Percentiles rank a stretch among this genome's conserved stretches.
phyloP scores from a whole-genome alignment of 2,329 filamentous ascomycete species.

The Aspergillus terreus region DNA sequence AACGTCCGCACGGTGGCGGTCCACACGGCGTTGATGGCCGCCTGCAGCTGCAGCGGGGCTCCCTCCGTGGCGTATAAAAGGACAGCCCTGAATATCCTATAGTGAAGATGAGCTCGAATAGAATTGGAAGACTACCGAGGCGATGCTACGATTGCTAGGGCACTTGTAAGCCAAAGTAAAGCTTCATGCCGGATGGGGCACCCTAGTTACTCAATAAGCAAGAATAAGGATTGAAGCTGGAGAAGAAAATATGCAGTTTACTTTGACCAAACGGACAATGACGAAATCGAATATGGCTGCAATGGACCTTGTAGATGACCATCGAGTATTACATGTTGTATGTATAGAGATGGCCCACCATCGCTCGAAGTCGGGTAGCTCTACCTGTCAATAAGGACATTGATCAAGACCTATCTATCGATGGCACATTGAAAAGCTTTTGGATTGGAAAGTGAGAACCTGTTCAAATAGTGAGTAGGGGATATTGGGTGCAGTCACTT shows the following conservation, averaged over 20 bases:
- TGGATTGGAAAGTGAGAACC: too few species aligned
- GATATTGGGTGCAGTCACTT: too few species aligned
- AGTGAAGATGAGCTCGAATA: conserved; percentile 60
- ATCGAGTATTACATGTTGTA: too few species aligned
- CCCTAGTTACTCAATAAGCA: background rate
- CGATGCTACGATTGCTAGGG: conserved; percentile 15
- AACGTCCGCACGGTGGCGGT: conserved; percentile 44
- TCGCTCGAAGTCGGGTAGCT: too few species aligned
- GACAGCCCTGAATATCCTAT: conserved; percentile 59
- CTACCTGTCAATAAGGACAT: too few species aligned
- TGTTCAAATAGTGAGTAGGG: too few species aligned
- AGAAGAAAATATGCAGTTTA: too few species aligned
- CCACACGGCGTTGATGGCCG: conserved; percentile 55
- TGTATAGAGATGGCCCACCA: too few species aligned
- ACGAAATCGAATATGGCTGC: background rate
- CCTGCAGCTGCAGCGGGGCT: conserved; percentile 39
- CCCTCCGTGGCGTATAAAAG: conserved; percentile 60
- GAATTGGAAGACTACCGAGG: conserved; percentile 55
- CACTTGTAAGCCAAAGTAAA: conserved; percentile 20
- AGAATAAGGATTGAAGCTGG: background rate
- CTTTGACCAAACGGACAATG: background rate
- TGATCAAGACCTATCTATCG: too few species aligned
- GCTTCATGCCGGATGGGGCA: conserved; percentile 4
- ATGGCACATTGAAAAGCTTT: too few species aligned
- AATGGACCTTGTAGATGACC: too few species aligned